Evolutionary conservation across 2,329 filamentous ascomycete genomes (phyloP), one percentile per base, ranked within the genome.

Genomic region (Exserohilum turcica): DNA sequence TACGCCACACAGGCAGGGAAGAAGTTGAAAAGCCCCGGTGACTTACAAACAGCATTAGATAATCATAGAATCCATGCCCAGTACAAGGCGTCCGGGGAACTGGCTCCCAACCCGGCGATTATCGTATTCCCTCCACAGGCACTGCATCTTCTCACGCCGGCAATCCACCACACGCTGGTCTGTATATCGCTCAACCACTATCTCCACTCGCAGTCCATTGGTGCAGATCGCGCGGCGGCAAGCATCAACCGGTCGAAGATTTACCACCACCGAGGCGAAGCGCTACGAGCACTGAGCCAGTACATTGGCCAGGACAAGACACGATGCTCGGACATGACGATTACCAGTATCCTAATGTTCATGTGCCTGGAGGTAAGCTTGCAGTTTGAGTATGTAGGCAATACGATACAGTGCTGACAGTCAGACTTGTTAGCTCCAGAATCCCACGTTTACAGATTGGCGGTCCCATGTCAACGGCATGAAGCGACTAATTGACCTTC

Each of bases 321-420:
- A 3, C 53, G 59, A 39, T 62, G 53, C 27, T 64, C 53, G 19
- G 64, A 72, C 32, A 31, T 60, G 21, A 69, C 67, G 0, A 69
- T 73, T 1, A 57, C 61, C 6, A 68, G 64, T 32, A 62, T 73
- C 3, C 32, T 70, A 2, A 64, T 70, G 54, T 67, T 73, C 39
- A 54, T 72, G 55, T 61, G 63, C 15, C 54, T 63, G 39, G 70
- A 73, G 53, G 67, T 68, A 52, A 51, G n/a, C n/a, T n/a, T n/a
- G n/a, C n/a, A n/a, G n/a, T n/a, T n/a, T n/a, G n/a, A n/a, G n/a
- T n/a, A n/a, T n/a, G n/a, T n/a, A n/a, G n/a, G n/a, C n/a, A n/a
- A n/a, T n/a, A n/a, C n/a, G n/a, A n/a, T 24, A 24, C 21, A 24
- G 7, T 24, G 21, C 21, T 24, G 21, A 24, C 7, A 24, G 7